These are phyloP conservation scores for Populus hybrid DNA, from an alignment of 441 rosid species.

Conservation along the genomic window DNA sequence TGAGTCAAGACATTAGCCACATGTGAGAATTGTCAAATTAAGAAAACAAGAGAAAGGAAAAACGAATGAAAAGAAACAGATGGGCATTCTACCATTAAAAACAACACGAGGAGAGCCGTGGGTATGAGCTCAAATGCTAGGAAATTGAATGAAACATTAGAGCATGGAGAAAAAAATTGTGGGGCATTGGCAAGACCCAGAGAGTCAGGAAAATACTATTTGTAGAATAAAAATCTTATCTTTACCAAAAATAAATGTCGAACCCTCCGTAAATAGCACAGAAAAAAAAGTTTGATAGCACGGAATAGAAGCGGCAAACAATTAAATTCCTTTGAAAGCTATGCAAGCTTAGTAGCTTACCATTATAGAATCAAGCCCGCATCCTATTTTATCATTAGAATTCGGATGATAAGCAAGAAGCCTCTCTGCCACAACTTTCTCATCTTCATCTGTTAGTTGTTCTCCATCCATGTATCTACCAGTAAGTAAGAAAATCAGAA, in stretches of 20 bases:
- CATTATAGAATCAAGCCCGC: slow-evolving; percentile 72
- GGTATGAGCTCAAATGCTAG: background rate
- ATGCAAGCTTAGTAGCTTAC: slow-evolving; percentile 31
- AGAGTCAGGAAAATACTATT: background rate
- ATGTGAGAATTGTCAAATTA: background rate
- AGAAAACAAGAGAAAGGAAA: background rate
- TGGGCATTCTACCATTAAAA: background rate
- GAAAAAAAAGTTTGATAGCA: background rate
- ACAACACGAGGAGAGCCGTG: background rate
- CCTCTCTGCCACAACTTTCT: slow-evolving; percentile 52
- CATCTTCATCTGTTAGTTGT: slow-evolving; percentile 57
- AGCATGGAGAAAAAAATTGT: background rate
- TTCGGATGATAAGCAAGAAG: slow-evolving; percentile 79
- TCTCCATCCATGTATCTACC: slow-evolving; percentile 68
- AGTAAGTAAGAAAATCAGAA: slow-evolving; percentile 9
- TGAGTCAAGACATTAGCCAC: background rate
- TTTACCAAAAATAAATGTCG: background rate
- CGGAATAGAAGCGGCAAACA: background rate
- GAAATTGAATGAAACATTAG: background rate
- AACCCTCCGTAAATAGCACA: background rate
- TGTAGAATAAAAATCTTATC: background rate
- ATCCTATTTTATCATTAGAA: slow-evolving; percentile 76
- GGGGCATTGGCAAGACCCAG: background rate
- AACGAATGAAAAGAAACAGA: background rate
- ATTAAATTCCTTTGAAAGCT: background rate